Conservation (phyloP, 306 rosid species). For the Psophocarpus tetragonolobus region DNA sequence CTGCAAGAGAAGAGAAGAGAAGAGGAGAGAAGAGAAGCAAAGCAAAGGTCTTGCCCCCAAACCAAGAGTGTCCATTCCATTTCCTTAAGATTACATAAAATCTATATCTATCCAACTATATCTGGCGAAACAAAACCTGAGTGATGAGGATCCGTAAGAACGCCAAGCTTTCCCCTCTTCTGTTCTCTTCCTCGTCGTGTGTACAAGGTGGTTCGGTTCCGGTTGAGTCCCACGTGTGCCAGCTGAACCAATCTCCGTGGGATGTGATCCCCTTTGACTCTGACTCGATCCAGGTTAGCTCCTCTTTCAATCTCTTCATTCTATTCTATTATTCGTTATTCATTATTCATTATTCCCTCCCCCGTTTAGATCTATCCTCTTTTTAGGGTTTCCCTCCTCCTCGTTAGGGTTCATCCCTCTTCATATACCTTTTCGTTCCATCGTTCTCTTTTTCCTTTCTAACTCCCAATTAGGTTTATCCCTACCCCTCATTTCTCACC, state of each 20-base stretch:
- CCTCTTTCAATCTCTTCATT: conserved; percentile 15
- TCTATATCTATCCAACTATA: background rate
- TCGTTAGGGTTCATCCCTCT: conserved; percentile 58
- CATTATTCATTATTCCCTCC: background rate
- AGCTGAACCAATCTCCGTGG: conserved; percentile 88
- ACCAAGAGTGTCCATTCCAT: background rate
- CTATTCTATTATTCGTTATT: background rate
- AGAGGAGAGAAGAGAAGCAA: background rate
- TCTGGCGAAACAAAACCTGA: no score
- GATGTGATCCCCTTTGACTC: conserved; percentile 65
- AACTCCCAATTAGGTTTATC: conserved; percentile 52
- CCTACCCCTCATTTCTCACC: conserved; percentile 33
- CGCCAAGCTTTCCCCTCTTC: conserved; percentile 66
- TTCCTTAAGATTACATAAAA: background rate
- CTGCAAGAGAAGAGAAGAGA: conserved; percentile 39
- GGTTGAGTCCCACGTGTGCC: conserved; percentile 60
- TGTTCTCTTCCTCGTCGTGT: conserved; percentile 33
- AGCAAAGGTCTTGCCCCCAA: background rate
- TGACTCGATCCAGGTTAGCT: conserved; percentile 54
- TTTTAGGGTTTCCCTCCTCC: conserved; percentile 42
- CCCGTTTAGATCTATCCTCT: conserved; percentile 49
- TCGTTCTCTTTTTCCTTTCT: conserved; percentile 7
- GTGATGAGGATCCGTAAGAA: conserved; percentile 87
- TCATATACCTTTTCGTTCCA: conserved; percentile 23
- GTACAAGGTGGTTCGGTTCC: conserved; percentile 37